phyloP scores from a whole-genome alignment of 257 asterid species.

The Nicotiana knightiana region DNA sequence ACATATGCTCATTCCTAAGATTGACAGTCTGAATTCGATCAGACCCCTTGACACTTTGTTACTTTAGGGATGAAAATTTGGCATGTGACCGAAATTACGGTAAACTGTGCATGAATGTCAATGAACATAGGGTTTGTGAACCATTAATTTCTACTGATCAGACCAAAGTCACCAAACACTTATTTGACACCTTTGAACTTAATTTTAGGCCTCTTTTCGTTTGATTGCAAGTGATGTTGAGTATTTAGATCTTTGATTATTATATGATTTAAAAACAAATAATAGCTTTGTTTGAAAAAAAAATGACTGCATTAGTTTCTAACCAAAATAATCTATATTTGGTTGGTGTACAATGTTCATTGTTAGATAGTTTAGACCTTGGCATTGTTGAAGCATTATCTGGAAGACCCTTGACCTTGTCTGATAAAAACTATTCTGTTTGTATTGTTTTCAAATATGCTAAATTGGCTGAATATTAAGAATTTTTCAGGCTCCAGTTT shows the following conservation, averaged over 20 bases:
- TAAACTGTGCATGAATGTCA: neutral
- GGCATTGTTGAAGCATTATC: neutral
- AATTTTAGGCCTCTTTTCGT: neutral
- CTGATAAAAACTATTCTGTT: neutral
- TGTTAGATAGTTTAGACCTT: neutral
- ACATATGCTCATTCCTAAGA: neutral
- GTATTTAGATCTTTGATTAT: neutral
- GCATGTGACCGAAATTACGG: neutral
- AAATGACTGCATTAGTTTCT: neutral
- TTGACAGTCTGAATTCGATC: neutral
- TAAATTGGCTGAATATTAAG: neutral
- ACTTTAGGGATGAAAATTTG: neutral
- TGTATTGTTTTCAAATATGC: neutral
- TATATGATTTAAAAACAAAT: neutral
- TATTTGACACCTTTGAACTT: neutral
- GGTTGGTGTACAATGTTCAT: neutral
- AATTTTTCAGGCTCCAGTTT: slow-evolving; percentile 74
- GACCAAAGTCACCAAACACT: neutral
- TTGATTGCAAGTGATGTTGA: neutral
- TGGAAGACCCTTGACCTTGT: neutral
- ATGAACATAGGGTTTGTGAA: neutral
- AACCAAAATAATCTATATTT: neutral
- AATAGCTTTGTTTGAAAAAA: neutral
- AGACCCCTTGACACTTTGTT: neutral
- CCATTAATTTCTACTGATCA: slow-evolving; percentile 4